Conservation (phyloP, 2,329 filamentous ascomycete genomes). For the Monilinia laxa region DNA sequence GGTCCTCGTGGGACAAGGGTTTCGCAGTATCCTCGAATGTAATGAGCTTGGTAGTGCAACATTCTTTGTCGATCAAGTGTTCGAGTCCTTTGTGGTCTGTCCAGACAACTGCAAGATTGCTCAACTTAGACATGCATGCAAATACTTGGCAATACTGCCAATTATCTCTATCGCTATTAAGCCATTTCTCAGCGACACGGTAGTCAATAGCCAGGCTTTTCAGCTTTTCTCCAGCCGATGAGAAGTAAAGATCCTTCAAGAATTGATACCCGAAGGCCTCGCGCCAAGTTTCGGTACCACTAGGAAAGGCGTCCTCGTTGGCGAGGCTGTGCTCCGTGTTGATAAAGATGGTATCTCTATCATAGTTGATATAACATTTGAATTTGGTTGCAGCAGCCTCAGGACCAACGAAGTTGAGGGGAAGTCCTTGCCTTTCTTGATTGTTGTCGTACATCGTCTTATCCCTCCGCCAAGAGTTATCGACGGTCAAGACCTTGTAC, state of each 20-base stretch:
- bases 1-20: neutral
- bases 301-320: neutral
- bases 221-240: neutral
- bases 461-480: constrained; percentile 2
- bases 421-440: neutral
- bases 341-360: neutral
- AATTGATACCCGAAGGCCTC: constrained; percentile 10
- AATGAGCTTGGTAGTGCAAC: neutral
- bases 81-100: neutral
- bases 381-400: constrained; percentile 1
- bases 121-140: neutral
- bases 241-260: neutral
- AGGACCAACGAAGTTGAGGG: neutral
- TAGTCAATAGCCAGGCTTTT: constrained; percentile 5
- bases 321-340: neutral
- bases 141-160: constrained; percentile 14
- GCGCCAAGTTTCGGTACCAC: neutral
- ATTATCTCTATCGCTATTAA: neutral
- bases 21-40: neutral
- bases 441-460: constrained; percentile 10
- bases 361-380: neutral
- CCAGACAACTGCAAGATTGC: constrained; percentile 1
- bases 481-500: neutral
- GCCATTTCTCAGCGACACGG: neutral
- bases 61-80: neutral